A percentile compares a stretch with the other conserved stretches of the same genome.
phyloP scores from a whole-genome alignment of 345 rosid species.

The Odontarrhena argentea region DNA sequence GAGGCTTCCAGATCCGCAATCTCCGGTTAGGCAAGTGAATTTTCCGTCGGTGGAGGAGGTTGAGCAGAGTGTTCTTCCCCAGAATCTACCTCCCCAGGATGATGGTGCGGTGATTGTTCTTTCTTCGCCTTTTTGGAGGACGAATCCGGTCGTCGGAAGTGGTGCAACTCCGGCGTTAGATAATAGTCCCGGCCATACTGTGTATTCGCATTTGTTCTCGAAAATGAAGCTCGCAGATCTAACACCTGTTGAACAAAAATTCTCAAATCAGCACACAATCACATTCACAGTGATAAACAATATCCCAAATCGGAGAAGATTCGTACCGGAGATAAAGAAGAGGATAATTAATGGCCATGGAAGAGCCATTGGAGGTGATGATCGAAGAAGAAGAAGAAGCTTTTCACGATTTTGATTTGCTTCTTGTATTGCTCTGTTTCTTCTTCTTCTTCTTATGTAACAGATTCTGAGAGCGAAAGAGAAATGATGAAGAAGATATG shows the following conservation, averaged over 20 bases:
- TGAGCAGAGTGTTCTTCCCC: slow-evolving; percentile 86
- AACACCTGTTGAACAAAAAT: slow-evolving; percentile 37
- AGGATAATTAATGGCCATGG: slow-evolving; percentile 35
- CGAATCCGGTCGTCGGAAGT: slow-evolving; percentile 79
- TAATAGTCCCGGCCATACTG: slow-evolving; percentile 88
- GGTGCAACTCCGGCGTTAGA: slow-evolving; percentile 72
- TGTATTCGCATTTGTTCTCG: slow-evolving; percentile 69
- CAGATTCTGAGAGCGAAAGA: slow-evolving; percentile 27
- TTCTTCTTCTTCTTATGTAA: slow-evolving; percentile 28
- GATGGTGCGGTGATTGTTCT: slow-evolving; percentile 60
- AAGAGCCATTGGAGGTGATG: slow-evolving; percentile 44
- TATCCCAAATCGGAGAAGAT: background rate
- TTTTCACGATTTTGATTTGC: slow-evolving; percentile 3
- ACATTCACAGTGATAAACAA: no score
- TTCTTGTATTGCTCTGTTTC: slow-evolving; percentile 25
- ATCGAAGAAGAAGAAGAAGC: slow-evolving; percentile 31
- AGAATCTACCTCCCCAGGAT: slow-evolving; percentile 91
- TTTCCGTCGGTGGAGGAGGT: slow-evolving; percentile 52
- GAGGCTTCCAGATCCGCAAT: slow-evolving; percentile 73
- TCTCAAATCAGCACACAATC: background rate
- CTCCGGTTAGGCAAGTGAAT: slow-evolving; percentile 78
- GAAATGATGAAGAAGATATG: slow-evolving; percentile 17
- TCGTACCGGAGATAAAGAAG: slow-evolving; percentile 42
- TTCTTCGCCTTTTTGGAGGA: slow-evolving; percentile 66
- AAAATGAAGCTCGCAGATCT: slow-evolving; percentile 64